A percentile compares a stretch with the other conserved stretches of the same genome.
These are phyloP conservation scores for Emmonsiellopsis sp. DNA, from an alignment of 2,329 filamentous ascomycete species.

Conservation along the genomic window DNA sequence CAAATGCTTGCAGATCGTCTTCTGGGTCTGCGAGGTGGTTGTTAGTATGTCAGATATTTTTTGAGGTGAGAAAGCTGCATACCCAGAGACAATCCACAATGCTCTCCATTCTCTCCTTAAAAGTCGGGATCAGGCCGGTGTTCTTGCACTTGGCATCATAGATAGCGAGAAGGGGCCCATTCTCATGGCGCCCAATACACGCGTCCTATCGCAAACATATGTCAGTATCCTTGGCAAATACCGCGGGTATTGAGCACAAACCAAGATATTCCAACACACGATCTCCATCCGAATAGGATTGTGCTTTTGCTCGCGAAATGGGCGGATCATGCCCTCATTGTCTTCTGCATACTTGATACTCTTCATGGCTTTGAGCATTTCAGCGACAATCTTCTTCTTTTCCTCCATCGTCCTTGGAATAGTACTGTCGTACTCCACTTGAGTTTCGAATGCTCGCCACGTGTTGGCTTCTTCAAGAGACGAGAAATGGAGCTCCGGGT, in stretches of 20 bases:
- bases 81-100: slow-evolving; percentile 14
- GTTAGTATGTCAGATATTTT: slow-evolving; percentile 1
- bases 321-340: slow-evolving; percentile 22
- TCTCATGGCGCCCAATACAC: slow-evolving; percentile 17
- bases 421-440: slow-evolving; percentile 14
- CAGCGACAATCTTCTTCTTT: slow-evolving; percentile 19
- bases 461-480: slow-evolving; percentile 14
- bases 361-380: slow-evolving; percentile 24
- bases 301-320: slow-evolving; percentile 19
- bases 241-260: slow-evolving; percentile 4
- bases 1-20: slow-evolving; percentile 32
- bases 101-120: slow-evolving; percentile 11
- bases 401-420: slow-evolving; percentile 16
- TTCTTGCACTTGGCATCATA: slow-evolving; percentile 16
- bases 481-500: slow-evolving; percentile 7
- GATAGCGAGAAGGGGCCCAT: slow-evolving; percentile 17
- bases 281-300: slow-evolving; percentile 19
- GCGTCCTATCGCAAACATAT: slow-evolving; percentile 12
- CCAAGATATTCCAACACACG: slow-evolving; percentile 25
- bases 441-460: neutral
- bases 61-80: neutral
- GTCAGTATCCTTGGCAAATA: slow-evolving; percentile 1
- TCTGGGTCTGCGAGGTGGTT: slow-evolving; percentile 15
- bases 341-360: slow-evolving; percentile 19
- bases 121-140: slow-evolving; percentile 8